Percentiles rank a stretch among this genome's conserved stretches.
Conservation (phyloP, 768 basidiomycete genomes). For the Pholiota molesta region DNA sequence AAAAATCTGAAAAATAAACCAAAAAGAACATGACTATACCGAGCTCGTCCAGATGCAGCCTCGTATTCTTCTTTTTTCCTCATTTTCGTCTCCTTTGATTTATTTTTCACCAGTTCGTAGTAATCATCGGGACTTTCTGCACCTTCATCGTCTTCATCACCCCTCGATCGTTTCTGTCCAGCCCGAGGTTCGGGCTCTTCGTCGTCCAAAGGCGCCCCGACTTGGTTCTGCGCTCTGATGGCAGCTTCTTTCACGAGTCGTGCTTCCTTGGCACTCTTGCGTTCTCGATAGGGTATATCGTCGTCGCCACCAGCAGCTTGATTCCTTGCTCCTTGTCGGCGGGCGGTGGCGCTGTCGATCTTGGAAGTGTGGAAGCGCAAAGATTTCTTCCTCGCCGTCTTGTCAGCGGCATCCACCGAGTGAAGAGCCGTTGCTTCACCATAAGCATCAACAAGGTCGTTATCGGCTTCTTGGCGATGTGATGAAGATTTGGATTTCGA, state of each 20-base stretch:
- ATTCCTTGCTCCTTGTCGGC: constrained; percentile 73
- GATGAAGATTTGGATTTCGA: constrained; percentile 34
- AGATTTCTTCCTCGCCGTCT: constrained; percentile 76
- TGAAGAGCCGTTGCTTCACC: constrained; percentile 77
- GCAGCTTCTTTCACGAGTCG: constrained; percentile 58
- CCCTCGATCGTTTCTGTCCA: constrained; percentile 37
- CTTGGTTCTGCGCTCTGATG: constrained; percentile 45
- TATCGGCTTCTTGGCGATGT: constrained; percentile 20
- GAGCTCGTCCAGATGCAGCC: constrained; percentile 40
- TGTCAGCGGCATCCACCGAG: constrained; percentile 79
- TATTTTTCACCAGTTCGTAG: constrained; percentile 86
- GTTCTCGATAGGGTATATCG: constrained; percentile 88
- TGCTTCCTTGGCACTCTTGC: constrained; percentile 63
- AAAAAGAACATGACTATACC: constrained; percentile 14
- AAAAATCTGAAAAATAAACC: not conserved
- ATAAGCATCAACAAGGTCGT: constrained; percentile 53
- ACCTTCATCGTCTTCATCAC: constrained; percentile 42
- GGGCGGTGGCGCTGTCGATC: constrained; percentile 80
- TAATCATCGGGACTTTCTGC: constrained; percentile 70
- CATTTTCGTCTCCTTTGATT: constrained; percentile 70
- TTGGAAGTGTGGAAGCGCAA: constrained; percentile 93
- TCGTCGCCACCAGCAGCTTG: constrained; percentile 87
- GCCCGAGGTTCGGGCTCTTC: constrained; percentile 45
- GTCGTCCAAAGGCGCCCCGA: constrained; percentile 71
- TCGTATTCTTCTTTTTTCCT: constrained; percentile 86